Evolutionary conservation across 495 filamentous ascomycete species (phyloP).

Genomic region (Trichoderma reesei): DNA sequence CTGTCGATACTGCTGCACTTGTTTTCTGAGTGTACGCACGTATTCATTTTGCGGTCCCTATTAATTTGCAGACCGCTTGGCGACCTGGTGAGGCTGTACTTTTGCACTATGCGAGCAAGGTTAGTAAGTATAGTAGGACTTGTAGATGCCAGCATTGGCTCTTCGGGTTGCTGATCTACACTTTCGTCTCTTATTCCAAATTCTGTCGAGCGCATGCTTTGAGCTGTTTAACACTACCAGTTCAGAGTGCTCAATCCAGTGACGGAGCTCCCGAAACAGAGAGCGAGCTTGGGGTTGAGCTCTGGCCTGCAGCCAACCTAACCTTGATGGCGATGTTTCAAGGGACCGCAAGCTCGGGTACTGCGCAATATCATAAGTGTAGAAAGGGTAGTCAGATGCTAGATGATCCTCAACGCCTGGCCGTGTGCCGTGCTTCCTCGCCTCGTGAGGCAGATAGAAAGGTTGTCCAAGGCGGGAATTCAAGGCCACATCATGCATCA

Average conservation of each 20-base stretch:
- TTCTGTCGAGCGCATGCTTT: neutral
- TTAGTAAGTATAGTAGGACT: neutral
- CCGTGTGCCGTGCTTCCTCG: neutral
- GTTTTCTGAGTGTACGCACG: too few species aligned
- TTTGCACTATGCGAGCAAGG: too few species aligned
- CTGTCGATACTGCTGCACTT: too few species aligned
- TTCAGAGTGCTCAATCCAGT: neutral
- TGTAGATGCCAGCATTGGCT: neutral
- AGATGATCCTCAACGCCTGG: too few species aligned
- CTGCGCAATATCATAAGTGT: neutral
- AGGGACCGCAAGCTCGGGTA: neutral
- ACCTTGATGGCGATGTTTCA: neutral
- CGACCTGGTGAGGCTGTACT: neutral
- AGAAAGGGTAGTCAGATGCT: too few species aligned
- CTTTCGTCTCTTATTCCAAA: too few species aligned
- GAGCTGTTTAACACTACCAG: neutral
- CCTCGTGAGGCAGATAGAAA: neutral
- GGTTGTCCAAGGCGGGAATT: neutral
- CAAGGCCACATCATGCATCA: neutral
- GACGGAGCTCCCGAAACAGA: neutral
- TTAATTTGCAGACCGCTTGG: neutral
- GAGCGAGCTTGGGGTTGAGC: neutral
- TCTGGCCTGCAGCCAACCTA: neutral
- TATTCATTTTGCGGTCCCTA: too few species aligned
- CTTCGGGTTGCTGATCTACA: neutral